These are phyloP conservation scores for Aschersonia sp. DNA, from an alignment of 2,329 filamentous ascomycete species.

Conservation along the genomic window DNA sequence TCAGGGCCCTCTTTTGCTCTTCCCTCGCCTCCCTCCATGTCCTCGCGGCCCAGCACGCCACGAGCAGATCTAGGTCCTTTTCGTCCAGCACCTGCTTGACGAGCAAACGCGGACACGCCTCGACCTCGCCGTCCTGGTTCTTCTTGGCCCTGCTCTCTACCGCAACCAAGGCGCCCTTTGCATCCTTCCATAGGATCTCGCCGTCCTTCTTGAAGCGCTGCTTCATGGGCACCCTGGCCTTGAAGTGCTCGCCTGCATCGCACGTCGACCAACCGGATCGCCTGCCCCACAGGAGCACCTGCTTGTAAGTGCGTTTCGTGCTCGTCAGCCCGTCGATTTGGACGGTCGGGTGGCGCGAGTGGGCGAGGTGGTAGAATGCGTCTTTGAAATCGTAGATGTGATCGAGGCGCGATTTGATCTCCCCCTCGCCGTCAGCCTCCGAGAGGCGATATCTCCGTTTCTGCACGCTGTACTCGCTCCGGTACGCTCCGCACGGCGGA, in stretches of 20 bases:
- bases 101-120: constrained; percentile 9
- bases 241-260: constrained; percentile 10
- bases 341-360: constrained; percentile 5
- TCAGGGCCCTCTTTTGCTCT: constrained; percentile 9
- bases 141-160: constrained; percentile 11
- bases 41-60: constrained; percentile 14
- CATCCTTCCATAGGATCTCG: constrained; percentile 12
- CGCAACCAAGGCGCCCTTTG: constrained; percentile 8
- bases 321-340: constrained; percentile 8
- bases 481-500: constrained; percentile 7
- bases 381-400: constrained; percentile 16
- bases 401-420: constrained; percentile 8
- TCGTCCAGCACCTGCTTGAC: constrained; percentile 9
- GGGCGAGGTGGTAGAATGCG: background rate
- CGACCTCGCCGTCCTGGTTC: constrained; percentile 6
- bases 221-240: constrained; percentile 6
- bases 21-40: constrained; percentile 12
- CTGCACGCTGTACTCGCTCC: constrained; percentile 9
- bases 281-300: constrained; percentile 7
- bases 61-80: constrained; percentile 14
- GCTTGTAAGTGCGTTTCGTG: constrained; percentile 8
- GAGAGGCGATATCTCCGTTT: constrained; percentile 12
- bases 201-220: constrained; percentile 9
- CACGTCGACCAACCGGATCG: constrained; percentile 7
- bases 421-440: constrained; percentile 4